These are phyloP conservation scores for Brassica incana DNA, from an alignment of 345 rosid genomes.

Conservation along the genomic window DNA sequence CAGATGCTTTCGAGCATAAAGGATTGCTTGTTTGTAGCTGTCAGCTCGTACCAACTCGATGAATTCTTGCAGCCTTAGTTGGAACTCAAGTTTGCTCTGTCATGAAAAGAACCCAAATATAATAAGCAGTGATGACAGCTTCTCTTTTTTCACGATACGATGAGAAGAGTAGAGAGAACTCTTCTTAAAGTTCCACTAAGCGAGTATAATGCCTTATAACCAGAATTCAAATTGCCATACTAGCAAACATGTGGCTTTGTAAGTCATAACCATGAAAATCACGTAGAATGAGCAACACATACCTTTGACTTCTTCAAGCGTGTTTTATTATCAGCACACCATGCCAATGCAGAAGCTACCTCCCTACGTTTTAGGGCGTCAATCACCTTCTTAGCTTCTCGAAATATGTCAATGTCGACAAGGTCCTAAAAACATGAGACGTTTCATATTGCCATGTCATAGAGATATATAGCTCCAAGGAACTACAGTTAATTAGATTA, in stretches of 20 bases:
- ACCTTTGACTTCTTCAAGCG: constrained; percentile 97
- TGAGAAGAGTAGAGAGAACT: not conserved
- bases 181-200: not conserved
- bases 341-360: constrained; percentile 81
- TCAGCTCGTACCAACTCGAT: constrained; percentile 87
- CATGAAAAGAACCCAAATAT: constrained; percentile 11
- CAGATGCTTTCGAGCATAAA: constrained; percentile 80
- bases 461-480: not conserved
- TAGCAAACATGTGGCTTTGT: not conserved
- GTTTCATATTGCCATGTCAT: constrained; percentile 11
- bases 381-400: constrained; percentile 83
- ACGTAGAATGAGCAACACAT: not conserved
- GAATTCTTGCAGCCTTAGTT: constrained; percentile 93
- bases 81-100: constrained; percentile 97
- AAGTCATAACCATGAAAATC: constrained; percentile 8
- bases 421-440: constrained; percentile 63
- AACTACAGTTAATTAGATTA: not conserved
- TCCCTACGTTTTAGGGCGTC: constrained; percentile 84
- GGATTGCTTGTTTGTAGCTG: constrained; percentile 67
- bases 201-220: not conserved
- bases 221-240: not conserved
- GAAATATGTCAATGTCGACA: constrained; percentile 90
- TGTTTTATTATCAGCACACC: constrained; percentile 95
- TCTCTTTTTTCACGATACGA: not conserved
- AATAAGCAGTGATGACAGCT: not conserved